These are phyloP conservation scores for Picea sitchensis DNA, from an alignment of 75 land plant species.

Conservation along the genomic window DNA sequence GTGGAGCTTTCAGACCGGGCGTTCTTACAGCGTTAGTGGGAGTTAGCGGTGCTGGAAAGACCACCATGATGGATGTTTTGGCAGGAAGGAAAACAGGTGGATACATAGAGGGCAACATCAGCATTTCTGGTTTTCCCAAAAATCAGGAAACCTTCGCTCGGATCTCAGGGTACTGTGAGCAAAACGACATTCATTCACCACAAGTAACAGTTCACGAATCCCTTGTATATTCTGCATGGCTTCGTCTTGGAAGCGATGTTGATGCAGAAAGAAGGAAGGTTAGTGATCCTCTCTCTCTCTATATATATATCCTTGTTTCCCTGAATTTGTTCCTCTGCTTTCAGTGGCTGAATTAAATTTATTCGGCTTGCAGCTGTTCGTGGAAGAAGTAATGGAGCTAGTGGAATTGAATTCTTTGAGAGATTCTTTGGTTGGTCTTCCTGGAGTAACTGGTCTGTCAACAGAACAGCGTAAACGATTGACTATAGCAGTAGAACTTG, in stretches of 20 bases:
- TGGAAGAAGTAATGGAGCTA: slow-evolving; percentile 64
- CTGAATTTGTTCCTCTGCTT: background rate
- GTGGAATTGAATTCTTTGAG: slow-evolving; percentile 42
- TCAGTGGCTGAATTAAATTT: background rate
- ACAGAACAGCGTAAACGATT: slow-evolving; percentile 60
- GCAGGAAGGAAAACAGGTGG: slow-evolving; percentile 90
- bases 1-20: slow-evolving; percentile 77
- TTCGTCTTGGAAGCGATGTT: slow-evolving; percentile 54
- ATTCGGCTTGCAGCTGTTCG: slow-evolving; percentile 37
- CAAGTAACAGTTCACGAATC: slow-evolving; percentile 77
- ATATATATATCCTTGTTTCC: background rate
- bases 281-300: background rate
- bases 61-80: slow-evolving; percentile 81
- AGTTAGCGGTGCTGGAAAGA: slow-evolving; percentile 86
- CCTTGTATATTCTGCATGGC: slow-evolving; percentile 70
- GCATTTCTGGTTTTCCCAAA: slow-evolving; percentile 69
- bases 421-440: slow-evolving; percentile 56
- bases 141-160: slow-evolving; percentile 82
- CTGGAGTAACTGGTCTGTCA: slow-evolving; percentile 54
- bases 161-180: slow-evolving; percentile 78
- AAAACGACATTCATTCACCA: slow-evolving; percentile 82
- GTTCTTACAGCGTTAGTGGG: slow-evolving; percentile 82
- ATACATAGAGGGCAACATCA: slow-evolving; percentile 63
- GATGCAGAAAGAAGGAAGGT: slow-evolving; percentile 46
- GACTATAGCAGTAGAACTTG: slow-evolving; percentile 65